Evolutionary conservation across 2,329 filamentous ascomycete genomes (phyloP), one percentile per base, ranked within the genome.

Genomic region (Trichoderma koningiopsis): DNA sequence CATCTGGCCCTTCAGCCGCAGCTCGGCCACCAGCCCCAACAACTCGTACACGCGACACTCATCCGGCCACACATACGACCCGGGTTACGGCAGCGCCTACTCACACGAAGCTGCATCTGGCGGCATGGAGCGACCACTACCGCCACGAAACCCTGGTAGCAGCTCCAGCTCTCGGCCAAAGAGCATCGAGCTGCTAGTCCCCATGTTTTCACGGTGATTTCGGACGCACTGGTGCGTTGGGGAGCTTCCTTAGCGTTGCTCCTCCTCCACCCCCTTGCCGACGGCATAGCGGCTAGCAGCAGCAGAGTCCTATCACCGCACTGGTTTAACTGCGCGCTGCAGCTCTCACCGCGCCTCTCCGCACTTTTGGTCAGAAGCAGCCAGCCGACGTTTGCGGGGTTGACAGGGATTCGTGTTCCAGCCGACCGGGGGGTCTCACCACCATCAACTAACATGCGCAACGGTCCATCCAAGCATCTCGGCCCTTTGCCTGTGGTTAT

Each of bases 141-240:
- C 88, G 16, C 83, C 83, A 11, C 83, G 88, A 59, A 83, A 84
- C 61, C 86, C 87, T 4, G 81, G 83, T 47, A 80, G 81, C 49
- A 87, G 87, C 77, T 82, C 86, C 43, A 87, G 87, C 77, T 82
- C 86, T 72, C 82, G 88, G 58, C 86, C 87, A 40, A 88, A 85
- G 79, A 89, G 87, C 79, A 88, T 89, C 73, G 87, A 90, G 79
- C 82, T 90, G 27, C 87, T 90, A 56, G 89, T 87, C 62, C 88
- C 88, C 40, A 84, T 88, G 78, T 76, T 86, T 72, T 82, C 85
- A 64, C 83, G 84, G 73, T 88, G 73, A 77, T 68, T 69, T 63
- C 31, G 43, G 49, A 63, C 49, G 27, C 47, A 35, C 40, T 16
- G 63, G 59, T 56, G 57, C 60, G 57, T 35, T 67, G 63, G 63